Evolutionary conservation across 2,329 filamentous ascomycete species (phyloP).

Genomic region (Diaporthe sp.): DNA sequence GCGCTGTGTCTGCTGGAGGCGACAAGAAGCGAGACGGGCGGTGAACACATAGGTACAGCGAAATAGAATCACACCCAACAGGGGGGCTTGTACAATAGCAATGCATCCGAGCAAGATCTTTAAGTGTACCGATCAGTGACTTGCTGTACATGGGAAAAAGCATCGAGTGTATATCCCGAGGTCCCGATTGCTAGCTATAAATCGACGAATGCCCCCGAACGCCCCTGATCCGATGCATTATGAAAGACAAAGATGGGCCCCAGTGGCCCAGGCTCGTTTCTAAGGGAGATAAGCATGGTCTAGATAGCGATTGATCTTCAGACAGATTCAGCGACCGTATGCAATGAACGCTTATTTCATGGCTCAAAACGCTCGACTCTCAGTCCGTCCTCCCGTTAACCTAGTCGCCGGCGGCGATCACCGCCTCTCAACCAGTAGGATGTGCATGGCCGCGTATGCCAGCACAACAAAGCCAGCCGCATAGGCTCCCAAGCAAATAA

Average conservation of each 20-base stretch:
- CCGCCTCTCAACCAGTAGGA: slow-evolving; percentile 90
- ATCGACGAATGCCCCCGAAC: slow-evolving; percentile 40
- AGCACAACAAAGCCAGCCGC: slow-evolving; percentile 86
- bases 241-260: slow-evolving; percentile 10
- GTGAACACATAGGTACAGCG: not conserved
- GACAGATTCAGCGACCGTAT: slow-evolving; percentile 11
- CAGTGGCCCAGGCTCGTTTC: slow-evolving; percentile 3
- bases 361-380: slow-evolving; percentile 21
- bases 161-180: slow-evolving; percentile 40
- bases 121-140: not conserved
- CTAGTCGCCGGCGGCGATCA: slow-evolving; percentile 53
- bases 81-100: slow-evolving; percentile 3
- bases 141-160: slow-evolving; percentile 19
- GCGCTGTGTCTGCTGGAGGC: slow-evolving; percentile 50
- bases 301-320: slow-evolving; percentile 30
- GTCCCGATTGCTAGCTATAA: slow-evolving; percentile 40
- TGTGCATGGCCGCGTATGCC: slow-evolving; percentile 93
- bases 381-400: not conserved
- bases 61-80: not conserved
- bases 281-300: slow-evolving; percentile 17
- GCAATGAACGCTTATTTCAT: slow-evolving; percentile 11
- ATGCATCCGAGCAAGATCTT: slow-evolving; percentile 1
- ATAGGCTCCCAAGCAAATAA: slow-evolving; percentile 84
- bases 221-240: slow-evolving; percentile 41
- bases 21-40: not conserved